Evolutionary conservation across 306 rosid species (phyloP), one percentile per base, ranked within the genome.

Genomic region (Malus sylvestris): DNA sequence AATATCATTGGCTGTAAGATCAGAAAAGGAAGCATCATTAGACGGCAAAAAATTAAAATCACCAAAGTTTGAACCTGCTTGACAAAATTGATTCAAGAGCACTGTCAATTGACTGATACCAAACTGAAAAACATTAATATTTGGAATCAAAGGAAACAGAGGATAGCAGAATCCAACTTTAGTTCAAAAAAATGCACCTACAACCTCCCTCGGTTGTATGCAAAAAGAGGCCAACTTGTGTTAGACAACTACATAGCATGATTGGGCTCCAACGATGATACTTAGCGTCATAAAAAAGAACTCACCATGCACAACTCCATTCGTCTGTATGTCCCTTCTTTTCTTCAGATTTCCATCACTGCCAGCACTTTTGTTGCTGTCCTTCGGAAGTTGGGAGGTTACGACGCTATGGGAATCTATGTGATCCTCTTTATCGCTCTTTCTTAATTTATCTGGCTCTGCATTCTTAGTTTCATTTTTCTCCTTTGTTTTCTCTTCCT

Each of bases 271-370:
- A 73, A 82, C 11, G 42, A 65, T 51, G 44, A 69, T 19, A 23
- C 53, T 9, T 16, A 61, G 45, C 76, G 65, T 77, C 68, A 78
- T n/a, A 79, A 85, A 79, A 85, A 76, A 84, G 67, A 86, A 90
- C 99, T 91, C 93, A 95, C 99, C 97, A 65, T 68, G 91, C 68
- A 81, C 75, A 83, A 89, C 83, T 83, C 97, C 97, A 86, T 90
- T 95, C 35, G 92, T 72, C 84, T 89, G 93, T 18, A 83, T 35
- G 75, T 89, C 88, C 88, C 90, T 95, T 80, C 99, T 84, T 84
- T 95, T 95, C 89, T 86, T 95, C 79, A 64, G 71, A 80, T 83
- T 90, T 81, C 81, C 87, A 59, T 79, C 89, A 52, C 66, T 42
- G 71, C 78, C 76, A 86, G 87, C 78, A 70, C 33, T 80, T 49